A percentile compares a stretch with the other conserved stretches of the same genome.
Evolutionary conservation across 495 filamentous ascomycete genomes (phyloP).

Genomic region (Letharia lupina): DNA sequence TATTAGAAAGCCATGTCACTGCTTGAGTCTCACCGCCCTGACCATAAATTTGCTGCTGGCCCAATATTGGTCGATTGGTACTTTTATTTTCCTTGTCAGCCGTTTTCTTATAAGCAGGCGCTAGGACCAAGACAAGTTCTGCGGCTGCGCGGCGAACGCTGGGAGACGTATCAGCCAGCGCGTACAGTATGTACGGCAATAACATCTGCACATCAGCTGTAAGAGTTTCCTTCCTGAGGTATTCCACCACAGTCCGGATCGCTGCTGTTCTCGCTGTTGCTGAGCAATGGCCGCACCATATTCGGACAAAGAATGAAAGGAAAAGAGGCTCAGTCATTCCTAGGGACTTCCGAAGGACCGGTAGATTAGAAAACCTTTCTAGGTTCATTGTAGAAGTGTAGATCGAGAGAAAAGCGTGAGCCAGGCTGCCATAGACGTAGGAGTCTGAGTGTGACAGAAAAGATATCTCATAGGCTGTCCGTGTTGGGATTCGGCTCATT

Average conservation of each 20-base stretch:
- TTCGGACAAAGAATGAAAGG: constrained; percentile 64
- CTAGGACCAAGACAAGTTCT: constrained; percentile 47
- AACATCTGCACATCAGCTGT: constrained; percentile 66
- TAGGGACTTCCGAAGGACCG: constrained; percentile 47
- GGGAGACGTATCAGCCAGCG: constrained; percentile 62
- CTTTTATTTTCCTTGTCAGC: constrained; percentile 35
- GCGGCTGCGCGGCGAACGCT: constrained; percentile 68
- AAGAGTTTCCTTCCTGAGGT: constrained; percentile 41
- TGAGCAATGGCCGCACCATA: constrained; percentile 66
- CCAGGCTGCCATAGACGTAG: constrained; percentile 35
- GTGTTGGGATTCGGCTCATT: constrained; percentile 34
- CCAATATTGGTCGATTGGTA: constrained; percentile 38
- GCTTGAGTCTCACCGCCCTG: constrained; percentile 38
- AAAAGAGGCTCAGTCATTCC: constrained; percentile 55
- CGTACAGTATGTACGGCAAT: constrained; percentile 65
- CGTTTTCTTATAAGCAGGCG: constrained; percentile 24
- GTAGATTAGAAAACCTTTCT: constrained; percentile 47
- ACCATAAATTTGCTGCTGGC: constrained; percentile 50
- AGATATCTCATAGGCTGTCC: constrained; percentile 27
- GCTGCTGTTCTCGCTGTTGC: constrained; percentile 58
- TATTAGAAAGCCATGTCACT: constrained; percentile 50
- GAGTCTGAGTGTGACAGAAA: constrained; percentile 27
- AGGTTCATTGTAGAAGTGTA: constrained; percentile 43
- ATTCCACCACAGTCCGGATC: constrained; percentile 47
- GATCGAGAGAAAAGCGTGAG: constrained; percentile 54